Evolutionary conservation across 1,284 basidiomycete species (phyloP).

Genomic region (Boletus semigastroideus): DNA sequence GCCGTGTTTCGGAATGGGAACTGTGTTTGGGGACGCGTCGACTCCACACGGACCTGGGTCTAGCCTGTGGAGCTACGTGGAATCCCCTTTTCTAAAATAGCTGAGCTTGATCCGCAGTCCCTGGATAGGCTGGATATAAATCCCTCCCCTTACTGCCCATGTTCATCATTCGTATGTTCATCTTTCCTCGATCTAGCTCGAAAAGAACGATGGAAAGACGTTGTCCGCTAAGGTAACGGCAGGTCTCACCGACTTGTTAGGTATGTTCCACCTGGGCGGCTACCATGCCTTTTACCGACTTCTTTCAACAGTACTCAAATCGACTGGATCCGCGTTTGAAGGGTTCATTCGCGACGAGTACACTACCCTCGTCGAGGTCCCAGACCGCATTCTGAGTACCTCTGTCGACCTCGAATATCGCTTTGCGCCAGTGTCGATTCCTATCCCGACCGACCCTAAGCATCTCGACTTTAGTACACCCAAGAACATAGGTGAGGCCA

Average conservation of each 20-base stretch:
- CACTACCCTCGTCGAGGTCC: constrained; percentile 80
- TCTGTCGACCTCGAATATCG: constrained; percentile 73
- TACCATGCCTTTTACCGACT: background rate
- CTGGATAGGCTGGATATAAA: background rate
- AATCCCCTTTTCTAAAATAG: constrained; percentile 16
- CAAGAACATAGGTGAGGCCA: constrained; percentile 37
- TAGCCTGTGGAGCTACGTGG: constrained; percentile 25
- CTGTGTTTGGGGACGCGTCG: background rate
- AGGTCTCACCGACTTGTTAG: constrained; percentile 78
- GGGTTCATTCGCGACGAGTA: constrained; percentile 85
- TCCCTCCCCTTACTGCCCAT: background rate
- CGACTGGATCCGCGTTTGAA: constrained; percentile 84
- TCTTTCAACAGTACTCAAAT: constrained; percentile 75
- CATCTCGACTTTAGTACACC: constrained; percentile 50
- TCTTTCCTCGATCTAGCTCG: constrained; percentile 43
- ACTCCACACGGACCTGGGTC: constrained; percentile 23
- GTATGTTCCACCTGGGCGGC: constrained; percentile 40
- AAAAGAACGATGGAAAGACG: constrained; percentile 59
- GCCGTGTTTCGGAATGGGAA: constrained; percentile 6
- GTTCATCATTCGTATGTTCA: background rate
- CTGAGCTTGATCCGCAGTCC: background rate
- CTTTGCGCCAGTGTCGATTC: constrained; percentile 53
- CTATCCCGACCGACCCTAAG: constrained; percentile 46
- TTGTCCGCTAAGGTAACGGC: constrained; percentile 61
- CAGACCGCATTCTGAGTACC: constrained; percentile 89